Conservation (phyloP, 306 rosid genomes). For the Adenanthera pavonina region DNA sequence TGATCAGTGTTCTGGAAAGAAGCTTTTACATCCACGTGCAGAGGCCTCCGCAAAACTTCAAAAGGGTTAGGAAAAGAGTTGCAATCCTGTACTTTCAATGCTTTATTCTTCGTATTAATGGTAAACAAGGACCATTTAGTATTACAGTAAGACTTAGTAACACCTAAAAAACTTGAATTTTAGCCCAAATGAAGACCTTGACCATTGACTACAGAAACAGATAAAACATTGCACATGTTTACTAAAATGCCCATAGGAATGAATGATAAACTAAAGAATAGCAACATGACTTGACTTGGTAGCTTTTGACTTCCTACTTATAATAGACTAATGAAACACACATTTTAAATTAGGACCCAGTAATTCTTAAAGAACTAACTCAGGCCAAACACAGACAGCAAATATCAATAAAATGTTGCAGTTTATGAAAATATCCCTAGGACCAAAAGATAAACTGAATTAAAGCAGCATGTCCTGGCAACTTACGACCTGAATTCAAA, state of each 20-base stretch:
- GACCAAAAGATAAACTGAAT: constrained; percentile 9
- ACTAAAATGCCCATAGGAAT: neutral
- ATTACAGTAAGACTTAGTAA: neutral
- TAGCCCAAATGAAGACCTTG: neutral
- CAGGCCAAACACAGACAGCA: neutral
- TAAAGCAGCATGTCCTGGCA: constrained; percentile 10
- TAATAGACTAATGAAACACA: neutral
- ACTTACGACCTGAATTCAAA: constrained; percentile 20
- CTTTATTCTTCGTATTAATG: neutral
- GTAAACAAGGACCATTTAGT: neutral
- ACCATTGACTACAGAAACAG: neutral
- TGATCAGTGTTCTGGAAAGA: constrained; percentile 1
- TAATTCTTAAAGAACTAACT: neutral
- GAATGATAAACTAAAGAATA: neutral
- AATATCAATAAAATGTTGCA: neutral
- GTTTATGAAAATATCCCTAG: neutral
- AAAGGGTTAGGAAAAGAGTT: neutral
- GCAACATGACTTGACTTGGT: neutral
- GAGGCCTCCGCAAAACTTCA: neutral
- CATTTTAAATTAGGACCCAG: neutral
- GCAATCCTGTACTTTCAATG: neutral
- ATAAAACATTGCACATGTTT: neutral
- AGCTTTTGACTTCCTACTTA: neutral
- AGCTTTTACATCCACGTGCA: constrained; percentile 18
- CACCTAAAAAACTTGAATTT: neutral